Conservation (phyloP, 352 stramenopile genomes). For the Thalassiosira mediterranea region DNA sequence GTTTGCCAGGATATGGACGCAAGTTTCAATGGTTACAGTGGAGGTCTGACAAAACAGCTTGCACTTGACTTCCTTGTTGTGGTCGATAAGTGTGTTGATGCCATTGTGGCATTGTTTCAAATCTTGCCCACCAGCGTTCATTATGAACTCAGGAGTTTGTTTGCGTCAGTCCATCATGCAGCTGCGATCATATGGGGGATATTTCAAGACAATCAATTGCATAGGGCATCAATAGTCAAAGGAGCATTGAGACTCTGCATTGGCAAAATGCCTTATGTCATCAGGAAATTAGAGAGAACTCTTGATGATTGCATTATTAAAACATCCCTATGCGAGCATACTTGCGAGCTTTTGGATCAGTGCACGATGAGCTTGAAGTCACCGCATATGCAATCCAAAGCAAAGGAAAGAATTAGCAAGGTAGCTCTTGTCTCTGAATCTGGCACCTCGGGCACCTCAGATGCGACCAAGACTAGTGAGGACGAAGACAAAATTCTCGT, state of each 20-base stretch:
- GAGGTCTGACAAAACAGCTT: constrained; percentile 31
- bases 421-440: no score
- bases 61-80: constrained; percentile 31
- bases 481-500: no score
- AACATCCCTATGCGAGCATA: constrained; percentile 6
- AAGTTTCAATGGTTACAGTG: constrained; percentile 41
- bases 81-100: constrained; percentile 44
- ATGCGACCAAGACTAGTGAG: no score
- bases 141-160: constrained; percentile 18
- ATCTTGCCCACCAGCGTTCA: constrained; percentile 21
- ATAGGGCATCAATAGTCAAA: constrained; percentile 35
- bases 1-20: constrained; percentile 41
- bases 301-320: constrained; percentile 28
- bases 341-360: constrained; percentile 29
- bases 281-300: constrained; percentile 35
- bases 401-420: no score
- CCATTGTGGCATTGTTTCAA: constrained; percentile 18
- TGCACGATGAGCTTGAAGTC: no score
- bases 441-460: no score
- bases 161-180: constrained; percentile 30
- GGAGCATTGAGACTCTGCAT: constrained; percentile 39
- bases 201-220: constrained; percentile 39
- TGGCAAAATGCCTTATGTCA: constrained; percentile 40
- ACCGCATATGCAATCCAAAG: no score
- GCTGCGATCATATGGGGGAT: constrained; percentile 38